phyloP scores from a whole-genome alignment of 192 early-diverging fungal species.

The Coemansia sp. region DNA sequence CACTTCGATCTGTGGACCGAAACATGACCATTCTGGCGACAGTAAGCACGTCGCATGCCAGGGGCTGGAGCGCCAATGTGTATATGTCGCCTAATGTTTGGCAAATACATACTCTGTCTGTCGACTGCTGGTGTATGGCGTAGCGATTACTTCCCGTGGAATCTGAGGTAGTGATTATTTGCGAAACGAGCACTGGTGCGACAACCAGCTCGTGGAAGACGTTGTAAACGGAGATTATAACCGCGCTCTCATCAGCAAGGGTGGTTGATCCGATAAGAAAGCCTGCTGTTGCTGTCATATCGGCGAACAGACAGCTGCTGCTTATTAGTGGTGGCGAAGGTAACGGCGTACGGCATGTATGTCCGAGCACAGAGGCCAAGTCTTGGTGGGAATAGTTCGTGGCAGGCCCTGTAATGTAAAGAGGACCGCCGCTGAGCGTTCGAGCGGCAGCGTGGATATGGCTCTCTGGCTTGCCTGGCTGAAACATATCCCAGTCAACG shows the following conservation, averaged over 20 bases:
- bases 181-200: slow-evolving; percentile 14
- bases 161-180: background rate
- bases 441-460: slow-evolving; percentile 57
- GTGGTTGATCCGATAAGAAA: slow-evolving; percentile 19
- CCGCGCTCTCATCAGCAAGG: background rate
- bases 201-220: slow-evolving; percentile 18
- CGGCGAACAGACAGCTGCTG: slow-evolving; percentile 26
- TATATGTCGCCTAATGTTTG: background rate
- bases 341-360: background rate
- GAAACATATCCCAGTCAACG: slow-evolving; percentile 66
- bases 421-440: slow-evolving; percentile 58
- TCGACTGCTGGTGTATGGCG: slow-evolving; percentile 41
- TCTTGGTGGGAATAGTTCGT: slow-evolving; percentile 11
- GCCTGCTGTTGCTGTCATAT: slow-evolving; percentile 25
- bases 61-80: slow-evolving; percentile 24
- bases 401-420: slow-evolving; percentile 59
- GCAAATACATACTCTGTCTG: slow-evolving; percentile 1
- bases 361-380: slow-evolving; percentile 7
- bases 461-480: slow-evolving; percentile 51
- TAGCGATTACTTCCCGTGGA: background rate
- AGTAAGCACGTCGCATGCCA: slow-evolving; percentile 29
- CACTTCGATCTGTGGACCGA: slow-evolving; percentile 21
- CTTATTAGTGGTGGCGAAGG: slow-evolving; percentile 17
- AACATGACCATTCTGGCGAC: slow-evolving; percentile 26
- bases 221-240: slow-evolving; percentile 26